Conservation (phyloP, 768 basidiomycete genomes). For the Serendipita sp. region DNA sequence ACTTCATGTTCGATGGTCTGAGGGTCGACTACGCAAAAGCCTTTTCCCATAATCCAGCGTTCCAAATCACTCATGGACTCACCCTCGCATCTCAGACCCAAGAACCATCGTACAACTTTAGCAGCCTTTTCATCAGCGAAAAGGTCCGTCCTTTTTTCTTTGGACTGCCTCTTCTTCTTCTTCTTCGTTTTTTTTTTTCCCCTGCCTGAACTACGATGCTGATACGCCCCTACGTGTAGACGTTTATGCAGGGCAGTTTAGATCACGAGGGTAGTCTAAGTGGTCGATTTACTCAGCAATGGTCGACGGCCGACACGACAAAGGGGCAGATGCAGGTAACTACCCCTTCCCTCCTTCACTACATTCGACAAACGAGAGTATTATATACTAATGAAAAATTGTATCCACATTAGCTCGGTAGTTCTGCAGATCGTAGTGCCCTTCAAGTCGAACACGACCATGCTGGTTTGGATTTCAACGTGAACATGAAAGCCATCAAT, state of each 20-base stretch:
- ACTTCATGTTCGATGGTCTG: conserved; percentile 93
- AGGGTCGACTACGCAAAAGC: conserved; percentile 82
- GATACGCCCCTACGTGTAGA: conserved; percentile 26
- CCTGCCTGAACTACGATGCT: not conserved
- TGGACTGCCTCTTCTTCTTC: not conserved
- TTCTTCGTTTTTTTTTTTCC: not conserved
- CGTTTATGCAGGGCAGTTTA: conserved; percentile 32
- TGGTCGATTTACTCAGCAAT: conserved; percentile 77
- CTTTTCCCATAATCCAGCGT: conserved; percentile 82
- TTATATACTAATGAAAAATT: not conserved
- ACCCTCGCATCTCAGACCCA: conserved; percentile 71
- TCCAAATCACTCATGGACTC: conserved; percentile 97
- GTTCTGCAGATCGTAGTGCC: conserved; percentile 61
- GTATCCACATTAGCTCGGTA: not conserved
- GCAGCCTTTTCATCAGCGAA: conserved; percentile 76
- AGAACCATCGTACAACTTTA: conserved; percentile 85
- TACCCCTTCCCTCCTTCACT: not conserved
- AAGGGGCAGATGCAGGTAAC: conserved; percentile 80
- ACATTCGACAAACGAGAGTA: not conserved
- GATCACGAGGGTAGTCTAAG: conserved; percentile 73
- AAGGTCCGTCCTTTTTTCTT: conserved; percentile 29
- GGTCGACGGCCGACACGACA: conserved; percentile 58
- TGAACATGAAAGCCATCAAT: conserved; percentile 81
- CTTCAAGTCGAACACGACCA: conserved; percentile 90
- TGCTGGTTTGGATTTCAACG: conserved; percentile 65